Evolutionary conservation across 1,284 basidiomycete genomes (phyloP), one percentile per base, ranked within the genome.

Genomic region (Albatrellus sp.): DNA sequence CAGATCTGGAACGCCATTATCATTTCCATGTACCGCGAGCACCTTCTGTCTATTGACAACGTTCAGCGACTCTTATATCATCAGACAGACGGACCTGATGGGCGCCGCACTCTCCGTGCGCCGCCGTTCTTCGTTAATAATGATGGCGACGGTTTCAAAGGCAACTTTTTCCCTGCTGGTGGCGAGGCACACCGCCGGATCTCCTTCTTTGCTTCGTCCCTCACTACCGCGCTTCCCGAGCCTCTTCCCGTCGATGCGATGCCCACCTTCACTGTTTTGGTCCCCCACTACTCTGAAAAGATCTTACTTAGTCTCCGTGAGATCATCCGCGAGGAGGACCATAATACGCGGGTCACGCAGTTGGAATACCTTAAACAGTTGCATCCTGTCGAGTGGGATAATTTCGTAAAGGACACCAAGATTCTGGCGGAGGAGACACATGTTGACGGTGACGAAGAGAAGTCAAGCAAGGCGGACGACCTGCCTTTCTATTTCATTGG

Each of bases 351-450:
- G 14, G 92, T 97, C 47, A 97, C 92, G 2, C 69, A 96, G 17
- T 73, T 97, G 50, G 92, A 96, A 64, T 97, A 99, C 63, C 74
- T 98, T 60, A 98, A 99, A 68, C 94, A 98, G 64, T 74, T 98
- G 35, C 94, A 98, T 63, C 93, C 94, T n/a, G 75, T 98, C 50
- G 96, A 98, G 63, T 99, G 96, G 96, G 94, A 98, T 69, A 99
- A 99, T 66, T 99, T 99, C 59, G 96, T 98, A 55, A 93, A 97
- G 70, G 96, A 99, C 62, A 99, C 96, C 56, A 98, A 98, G 75
- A 99, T 99, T 52, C 71, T 98, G 42, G 92, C 91, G 2, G 96
- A 98, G 55, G 96, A 98, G 64, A 80, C 82, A 30, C 67, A 70
- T 46, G 24, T 24, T 24, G 53, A 76, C 73, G 48, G 73, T 72